Evolutionary conservation across 495 filamentous ascomycete genomes (phyloP).

Genomic region (Thermochaetoides thermophila): DNA sequence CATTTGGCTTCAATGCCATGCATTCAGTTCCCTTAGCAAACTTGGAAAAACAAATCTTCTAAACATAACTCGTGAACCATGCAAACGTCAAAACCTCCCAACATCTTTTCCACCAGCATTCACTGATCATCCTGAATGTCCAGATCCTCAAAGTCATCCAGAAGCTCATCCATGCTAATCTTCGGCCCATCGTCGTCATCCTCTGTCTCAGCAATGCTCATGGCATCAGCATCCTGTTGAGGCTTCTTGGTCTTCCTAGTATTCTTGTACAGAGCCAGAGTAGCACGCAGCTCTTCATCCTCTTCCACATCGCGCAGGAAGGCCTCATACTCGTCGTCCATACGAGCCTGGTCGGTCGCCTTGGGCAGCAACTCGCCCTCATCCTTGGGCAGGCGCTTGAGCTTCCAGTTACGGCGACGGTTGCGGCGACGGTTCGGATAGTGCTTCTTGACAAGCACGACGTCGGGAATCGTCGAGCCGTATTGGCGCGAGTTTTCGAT

Average conservation of each 20-base stretch:
- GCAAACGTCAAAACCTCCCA: too few species aligned
- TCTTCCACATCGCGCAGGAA: slow-evolving; percentile 96
- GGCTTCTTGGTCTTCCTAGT: slow-evolving; percentile 21
- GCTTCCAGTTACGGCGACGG: slow-evolving; percentile 74
- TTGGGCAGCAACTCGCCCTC: slow-evolving; percentile 65
- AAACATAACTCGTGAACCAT: too few species aligned
- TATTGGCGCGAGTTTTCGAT: slow-evolving; percentile 57
- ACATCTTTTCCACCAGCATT: too few species aligned
- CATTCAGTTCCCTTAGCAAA: too few species aligned
- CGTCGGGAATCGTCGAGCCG: slow-evolving; percentile 70
- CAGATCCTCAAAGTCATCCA: slow-evolving; percentile 81
- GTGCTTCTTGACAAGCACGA: slow-evolving; percentile 89
- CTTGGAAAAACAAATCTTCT: too few species aligned
- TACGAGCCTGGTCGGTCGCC: slow-evolving; percentile 66
- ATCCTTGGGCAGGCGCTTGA: slow-evolving; percentile 84
- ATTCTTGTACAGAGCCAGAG: slow-evolving; percentile 74
- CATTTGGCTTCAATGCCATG: too few species aligned
- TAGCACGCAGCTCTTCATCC: slow-evolving; percentile 72
- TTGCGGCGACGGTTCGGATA: slow-evolving; percentile 74
- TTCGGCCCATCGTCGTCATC: slow-evolving; percentile 58
- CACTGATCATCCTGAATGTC: slow-evolving; percentile 42
- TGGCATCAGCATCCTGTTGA: slow-evolving; percentile 27
- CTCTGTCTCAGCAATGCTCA: slow-evolving; percentile 51
- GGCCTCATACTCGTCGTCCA: slow-evolving; percentile 88
- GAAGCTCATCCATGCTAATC: slow-evolving; percentile 68